phyloP scores from a whole-genome alignment of 805 yeast species.

The Wickerhamiella azymoides region DNA sequence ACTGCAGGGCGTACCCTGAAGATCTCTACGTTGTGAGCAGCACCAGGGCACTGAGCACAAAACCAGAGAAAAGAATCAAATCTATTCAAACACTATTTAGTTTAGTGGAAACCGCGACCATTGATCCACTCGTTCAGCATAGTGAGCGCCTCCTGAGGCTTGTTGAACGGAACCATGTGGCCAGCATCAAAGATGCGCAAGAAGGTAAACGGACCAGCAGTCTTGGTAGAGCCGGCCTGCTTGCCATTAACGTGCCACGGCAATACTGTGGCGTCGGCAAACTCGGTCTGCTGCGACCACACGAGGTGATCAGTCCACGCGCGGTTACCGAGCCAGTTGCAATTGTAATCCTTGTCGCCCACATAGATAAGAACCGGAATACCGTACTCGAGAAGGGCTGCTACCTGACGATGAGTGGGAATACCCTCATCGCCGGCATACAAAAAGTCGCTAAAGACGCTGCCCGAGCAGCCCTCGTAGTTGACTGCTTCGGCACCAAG shows the following conservation, averaged over 20 bases:
- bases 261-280: constrained; percentile 28
- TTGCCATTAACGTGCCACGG: constrained; percentile 32
- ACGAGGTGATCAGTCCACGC: constrained; percentile 67
- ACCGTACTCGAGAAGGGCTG: constrained; percentile 53
- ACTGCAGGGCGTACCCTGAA: too few species aligned
- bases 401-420: constrained; percentile 65
- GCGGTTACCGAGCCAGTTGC: constrained; percentile 91
- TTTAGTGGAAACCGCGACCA: not conserved
- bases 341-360: constrained; percentile 94
- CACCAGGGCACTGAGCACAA: too few species aligned
- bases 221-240: constrained; percentile 58
- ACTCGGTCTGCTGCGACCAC: constrained; percentile 47
- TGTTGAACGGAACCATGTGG: constrained; percentile 91
- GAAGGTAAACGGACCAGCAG: constrained; percentile 59
- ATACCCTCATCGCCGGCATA: constrained; percentile 87
- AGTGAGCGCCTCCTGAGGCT: constrained; percentile 61
- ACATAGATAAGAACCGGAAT: constrained; percentile 83
- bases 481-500: constrained; percentile 67
- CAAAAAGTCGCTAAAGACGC: constrained; percentile 64
- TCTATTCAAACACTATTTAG: too few species aligned
- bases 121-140: constrained; percentile 76
- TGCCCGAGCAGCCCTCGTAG: constrained; percentile 40
- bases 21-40: too few species aligned
- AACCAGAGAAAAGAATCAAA: too few species aligned
- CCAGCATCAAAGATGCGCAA: constrained; percentile 81